Evolutionary conservation across 108 stramenopile genomes (phyloP).

Genomic region (Bacterosira constricta): DNA sequence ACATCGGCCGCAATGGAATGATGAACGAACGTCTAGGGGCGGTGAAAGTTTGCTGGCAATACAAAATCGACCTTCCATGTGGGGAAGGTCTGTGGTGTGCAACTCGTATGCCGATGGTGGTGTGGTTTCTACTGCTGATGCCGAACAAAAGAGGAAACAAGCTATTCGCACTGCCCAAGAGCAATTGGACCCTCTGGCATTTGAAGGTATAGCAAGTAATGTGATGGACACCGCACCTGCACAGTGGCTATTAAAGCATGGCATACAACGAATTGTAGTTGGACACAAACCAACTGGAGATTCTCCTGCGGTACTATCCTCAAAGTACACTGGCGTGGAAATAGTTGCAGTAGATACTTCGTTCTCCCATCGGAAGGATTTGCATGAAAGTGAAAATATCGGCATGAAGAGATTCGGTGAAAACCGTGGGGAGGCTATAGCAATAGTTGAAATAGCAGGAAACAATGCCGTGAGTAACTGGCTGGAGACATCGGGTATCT

Average conservation of each 20-base stretch:
- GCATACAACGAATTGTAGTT: constrained; percentile 64
- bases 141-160: constrained; percentile 35
- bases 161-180: constrained; percentile 27
- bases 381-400: background rate
- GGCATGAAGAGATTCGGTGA: constrained; percentile 14
- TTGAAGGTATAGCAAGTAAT: constrained; percentile 65
- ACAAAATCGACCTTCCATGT: constrained; percentile 65
- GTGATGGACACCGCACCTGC: constrained; percentile 55
- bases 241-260: constrained; percentile 51
- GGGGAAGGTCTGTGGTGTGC: constrained; percentile 69
- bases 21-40: constrained; percentile 52
- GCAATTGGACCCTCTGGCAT: constrained; percentile 46
- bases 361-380: constrained; percentile 43
- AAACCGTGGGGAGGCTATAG: constrained; percentile 51
- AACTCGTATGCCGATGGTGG: constrained; percentile 66
- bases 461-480: constrained; percentile 22
- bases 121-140: constrained; percentile 51
- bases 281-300: constrained; percentile 77
- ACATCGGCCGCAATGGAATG: constrained; percentile 54
- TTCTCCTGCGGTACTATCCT: constrained; percentile 62
- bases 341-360: constrained; percentile 66
- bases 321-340: constrained; percentile 55
- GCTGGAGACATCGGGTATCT: constrained; percentile 41
- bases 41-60: constrained; percentile 62
- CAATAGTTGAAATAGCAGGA: constrained; percentile 59